Base-by-base conservation (phyloP, 2,329 filamentous ascomycete species). In the Stagonosporopsis tanaceti region DNA sequence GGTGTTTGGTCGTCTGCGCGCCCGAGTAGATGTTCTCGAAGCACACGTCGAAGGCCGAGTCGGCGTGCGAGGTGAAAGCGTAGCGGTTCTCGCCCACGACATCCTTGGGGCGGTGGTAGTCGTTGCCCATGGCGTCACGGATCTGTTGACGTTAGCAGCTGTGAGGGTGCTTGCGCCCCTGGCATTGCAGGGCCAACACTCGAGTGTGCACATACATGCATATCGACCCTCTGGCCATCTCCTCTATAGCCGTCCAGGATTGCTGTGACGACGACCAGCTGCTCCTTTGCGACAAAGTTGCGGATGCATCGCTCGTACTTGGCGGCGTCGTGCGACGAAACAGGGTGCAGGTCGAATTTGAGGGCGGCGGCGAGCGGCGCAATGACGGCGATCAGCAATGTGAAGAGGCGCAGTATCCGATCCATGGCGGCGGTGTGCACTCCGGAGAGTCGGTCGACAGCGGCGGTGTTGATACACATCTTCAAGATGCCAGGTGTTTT, bases 11-110 rank as follows among this genome's bases (percentile, higher is more conserved):
- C 27, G 44, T 58, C 44, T 52, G 30, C 8, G 54, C 57, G 66
- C 85, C 84, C 45, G 86, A 85, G 62, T 93, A 82, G 70, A 88
- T 78, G 78, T 97, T 98, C 79, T 96, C 91, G 75, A 97, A 96
- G 84, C 94, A 99, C 50, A 99, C 92, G 73, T 98, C 94, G 73
- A 99, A 97, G 9, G 92, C 91, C 32, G 92, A 91, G 78, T 98
- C 93, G 48, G 89, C 89, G 76, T 95, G 91, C 35, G 93, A 92
- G 45, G 94, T 98, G 77, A 99, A 99, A 47, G 94, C 92, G 76
- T 93, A 93, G 75, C 94, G 88, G 77, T 91, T 90, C 81, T 97
- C 93, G 78, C 95, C 95, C 15, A 88, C 90, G 59, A 98, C 87
- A 73, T 99, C 93, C 80, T 90, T 94, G 50, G 95, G 92, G 60